Evolutionary conservation across 164 flowering plant species (phyloP).

Genomic region (Vitis rupestris): DNA sequence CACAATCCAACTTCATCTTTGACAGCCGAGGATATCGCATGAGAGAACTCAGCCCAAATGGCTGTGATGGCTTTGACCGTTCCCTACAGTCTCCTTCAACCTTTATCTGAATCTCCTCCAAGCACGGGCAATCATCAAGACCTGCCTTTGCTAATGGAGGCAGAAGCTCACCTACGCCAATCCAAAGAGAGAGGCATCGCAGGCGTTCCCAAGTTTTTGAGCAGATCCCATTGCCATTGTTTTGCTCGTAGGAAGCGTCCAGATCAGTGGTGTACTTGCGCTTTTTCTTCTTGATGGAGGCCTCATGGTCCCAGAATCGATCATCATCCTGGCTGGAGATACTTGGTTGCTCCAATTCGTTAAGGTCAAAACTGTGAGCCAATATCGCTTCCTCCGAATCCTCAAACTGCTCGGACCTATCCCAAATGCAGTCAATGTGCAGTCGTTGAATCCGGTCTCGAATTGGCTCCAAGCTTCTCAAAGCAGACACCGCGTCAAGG

Average conservation of each 20-base stretch:
- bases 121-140: slow-evolving; percentile 70
- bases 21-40: slow-evolving; percentile 43
- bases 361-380: slow-evolving; percentile 36
- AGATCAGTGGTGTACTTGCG: slow-evolving; percentile 23
- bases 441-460: slow-evolving; percentile 51
- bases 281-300: slow-evolving; percentile 36
- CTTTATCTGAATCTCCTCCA: slow-evolving; percentile 69
- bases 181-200: slow-evolving; percentile 70
- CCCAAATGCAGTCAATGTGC: slow-evolving; percentile 87
- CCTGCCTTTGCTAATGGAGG: slow-evolving; percentile 55
- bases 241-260: not conserved
- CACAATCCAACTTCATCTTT: slow-evolving; percentile 83
- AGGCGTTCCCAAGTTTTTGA: slow-evolving; percentile 56
- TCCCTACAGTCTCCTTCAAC: slow-evolving; percentile 93
- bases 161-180: slow-evolving; percentile 71
- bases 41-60: slow-evolving; percentile 65
- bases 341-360: slow-evolving; percentile 12
- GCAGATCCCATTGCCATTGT: slow-evolving; percentile 38
- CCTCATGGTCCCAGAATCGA: not conserved
- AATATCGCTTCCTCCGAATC: slow-evolving; percentile 1
- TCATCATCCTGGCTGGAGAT: not conserved
- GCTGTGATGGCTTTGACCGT: slow-evolving; percentile 40
- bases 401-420: slow-evolving; percentile 21
- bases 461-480: slow-evolving; percentile 72
- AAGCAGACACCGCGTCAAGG: slow-evolving; percentile 49